These are phyloP conservation scores for Colletotrichum cuscutae DNA, from an alignment of 2,329 filamentous ascomycete species.

Conservation along the genomic window DNA sequence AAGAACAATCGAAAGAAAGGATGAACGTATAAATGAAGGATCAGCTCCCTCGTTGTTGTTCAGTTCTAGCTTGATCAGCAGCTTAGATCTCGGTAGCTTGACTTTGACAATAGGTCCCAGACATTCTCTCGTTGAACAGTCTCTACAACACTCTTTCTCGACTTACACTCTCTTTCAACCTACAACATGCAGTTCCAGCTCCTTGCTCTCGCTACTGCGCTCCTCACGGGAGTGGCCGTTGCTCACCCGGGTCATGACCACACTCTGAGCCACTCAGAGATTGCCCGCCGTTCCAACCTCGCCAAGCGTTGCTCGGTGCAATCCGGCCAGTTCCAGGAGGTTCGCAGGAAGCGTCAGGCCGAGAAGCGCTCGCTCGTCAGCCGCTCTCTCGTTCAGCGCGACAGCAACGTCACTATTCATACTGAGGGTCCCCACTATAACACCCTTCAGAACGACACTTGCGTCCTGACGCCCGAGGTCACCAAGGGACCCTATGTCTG, in stretches of 20 bases:
- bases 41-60: neutral
- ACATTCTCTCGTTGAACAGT: neutral
- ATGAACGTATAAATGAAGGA: conserved; percentile 17
- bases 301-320: conserved; percentile 17
- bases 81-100: neutral
- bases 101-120: neutral
- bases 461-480: conserved; percentile 23
- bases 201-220: conserved; percentile 11
- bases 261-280: conserved; percentile 20
- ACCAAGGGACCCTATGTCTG: conserved; percentile 39
- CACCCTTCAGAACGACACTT: conserved; percentile 39
- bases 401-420: conserved; percentile 20
- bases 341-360: conserved; percentile 20
- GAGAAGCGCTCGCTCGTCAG: conserved; percentile 27
- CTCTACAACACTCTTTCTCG: conserved; percentile 4
- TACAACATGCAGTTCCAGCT: conserved; percentile 10
- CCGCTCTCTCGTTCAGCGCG: conserved; percentile 7
- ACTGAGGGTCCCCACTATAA: conserved; percentile 26
- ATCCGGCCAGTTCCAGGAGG: conserved; percentile 18
- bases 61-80: neutral
- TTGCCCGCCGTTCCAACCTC: conserved; percentile 20
- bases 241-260: conserved; percentile 61
- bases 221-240: conserved; percentile 11
- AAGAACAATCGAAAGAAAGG: neutral
- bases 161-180: neutral